phyloP scores from a whole-genome alignment of 208 protist genomes.

The Acanthamoeba healyi region DNA sequence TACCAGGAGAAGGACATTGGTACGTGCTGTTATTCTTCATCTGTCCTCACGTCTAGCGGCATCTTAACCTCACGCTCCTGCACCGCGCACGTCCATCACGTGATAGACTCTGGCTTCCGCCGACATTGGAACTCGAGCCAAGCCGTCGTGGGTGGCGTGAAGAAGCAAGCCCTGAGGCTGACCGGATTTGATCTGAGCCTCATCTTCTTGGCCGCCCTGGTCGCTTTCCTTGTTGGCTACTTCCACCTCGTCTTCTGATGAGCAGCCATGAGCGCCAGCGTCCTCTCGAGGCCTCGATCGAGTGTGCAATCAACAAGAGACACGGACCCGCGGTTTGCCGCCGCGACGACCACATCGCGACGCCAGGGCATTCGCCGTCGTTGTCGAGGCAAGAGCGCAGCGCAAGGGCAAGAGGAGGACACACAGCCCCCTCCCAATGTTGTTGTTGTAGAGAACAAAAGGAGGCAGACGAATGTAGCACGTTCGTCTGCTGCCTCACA shows the following conservation, averaged over 20 bases:
- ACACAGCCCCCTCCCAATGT: too few species aligned
- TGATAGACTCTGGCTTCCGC: conserved; percentile 19
- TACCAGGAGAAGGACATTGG: conserved; percentile 74
- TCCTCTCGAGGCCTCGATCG: background rate
- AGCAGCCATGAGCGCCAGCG: too few species aligned
- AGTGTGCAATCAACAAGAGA: too few species aligned
- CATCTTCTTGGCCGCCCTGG: background rate
- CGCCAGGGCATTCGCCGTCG: too few species aligned
- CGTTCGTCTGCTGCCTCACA: background rate
- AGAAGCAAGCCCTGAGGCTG: conserved; percentile 15
- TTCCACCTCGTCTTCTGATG: conserved; percentile 22
- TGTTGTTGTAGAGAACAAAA: background rate
- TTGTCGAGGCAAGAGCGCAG: background rate
- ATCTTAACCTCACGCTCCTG: background rate
- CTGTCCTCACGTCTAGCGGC: background rate
- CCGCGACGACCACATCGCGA: too few species aligned
- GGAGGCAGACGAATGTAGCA: background rate
- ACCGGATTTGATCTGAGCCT: conserved; percentile 1
- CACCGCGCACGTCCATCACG: background rate
- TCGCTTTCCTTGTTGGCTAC: conserved; percentile 35
- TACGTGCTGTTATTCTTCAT: background rate
- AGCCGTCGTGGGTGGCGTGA: conserved; percentile 32
- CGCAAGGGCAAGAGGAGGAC: too few species aligned
- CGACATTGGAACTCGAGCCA: conserved; percentile 46
- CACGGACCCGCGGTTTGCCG: too few species aligned